These are phyloP conservation scores for Trichosanthes cucumerina DNA, from an alignment of 306 rosid genomes.

Conservation along the genomic window DNA sequence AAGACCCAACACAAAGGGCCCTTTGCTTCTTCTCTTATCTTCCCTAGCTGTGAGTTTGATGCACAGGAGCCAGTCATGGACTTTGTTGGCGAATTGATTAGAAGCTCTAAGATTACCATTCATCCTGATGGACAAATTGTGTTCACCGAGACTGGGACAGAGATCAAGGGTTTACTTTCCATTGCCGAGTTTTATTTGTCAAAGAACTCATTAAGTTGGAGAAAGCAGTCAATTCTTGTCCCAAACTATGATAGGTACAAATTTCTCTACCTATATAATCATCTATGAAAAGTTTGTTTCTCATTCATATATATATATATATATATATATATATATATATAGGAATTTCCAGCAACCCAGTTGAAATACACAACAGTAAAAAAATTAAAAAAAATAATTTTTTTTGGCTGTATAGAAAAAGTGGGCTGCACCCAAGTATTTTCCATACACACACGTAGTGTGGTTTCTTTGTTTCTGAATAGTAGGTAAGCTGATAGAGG, in stretches of 20 bases:
- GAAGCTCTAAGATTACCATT: slow-evolving; percentile 43
- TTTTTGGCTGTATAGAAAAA: too few relatives aligned
- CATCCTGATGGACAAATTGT: slow-evolving; percentile 59
- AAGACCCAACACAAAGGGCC: slow-evolving; percentile 23
- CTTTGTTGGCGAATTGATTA: slow-evolving; percentile 42
- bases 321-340: too few relatives aligned
- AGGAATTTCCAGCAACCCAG: too few relatives aligned
- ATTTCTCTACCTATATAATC: slow-evolving; percentile 1
- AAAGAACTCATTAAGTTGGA: slow-evolving; percentile 27
- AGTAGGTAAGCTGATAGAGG: background rate
- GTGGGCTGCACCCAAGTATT: too few relatives aligned
- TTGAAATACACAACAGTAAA: too few relatives aligned
- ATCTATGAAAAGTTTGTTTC: background rate
- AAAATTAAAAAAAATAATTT: too few relatives aligned
- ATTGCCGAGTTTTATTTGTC: slow-evolving; percentile 50
- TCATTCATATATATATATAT: background rate
- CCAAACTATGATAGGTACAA: slow-evolving; percentile 62
- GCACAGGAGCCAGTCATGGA: slow-evolving; percentile 43
- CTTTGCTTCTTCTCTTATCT: slow-evolving; percentile 41
- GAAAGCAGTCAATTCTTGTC: slow-evolving; percentile 45
- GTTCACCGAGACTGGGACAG: slow-evolving; percentile 42
- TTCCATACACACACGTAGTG: background rate
- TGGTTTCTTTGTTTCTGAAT: background rate
- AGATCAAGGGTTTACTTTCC: slow-evolving; percentile 67
- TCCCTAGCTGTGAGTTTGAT: slow-evolving; percentile 29